A percentile compares a stretch with the other conserved stretches of the same genome.
These are phyloP conservation scores for Goffeauzyma gilvescens DNA, from an alignment of 768 basidiomycete genomes.

Conservation along the genomic window DNA sequence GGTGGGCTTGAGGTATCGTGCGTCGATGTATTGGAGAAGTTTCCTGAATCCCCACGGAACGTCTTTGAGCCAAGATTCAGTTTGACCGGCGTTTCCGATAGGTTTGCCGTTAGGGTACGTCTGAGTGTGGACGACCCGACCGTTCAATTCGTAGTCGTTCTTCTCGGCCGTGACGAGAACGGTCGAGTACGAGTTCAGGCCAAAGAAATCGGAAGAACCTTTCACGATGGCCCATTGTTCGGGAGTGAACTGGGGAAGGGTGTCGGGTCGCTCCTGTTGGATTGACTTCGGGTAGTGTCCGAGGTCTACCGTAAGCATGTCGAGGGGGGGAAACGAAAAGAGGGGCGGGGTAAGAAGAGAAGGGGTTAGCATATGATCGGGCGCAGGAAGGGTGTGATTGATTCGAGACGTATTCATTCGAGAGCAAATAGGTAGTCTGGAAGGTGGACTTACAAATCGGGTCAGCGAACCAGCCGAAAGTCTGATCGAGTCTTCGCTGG, in stretches of 20 bases:
- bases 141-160: not conserved
- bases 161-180: constrained; percentile 2
- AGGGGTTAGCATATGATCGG: too few relatives aligned
- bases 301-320: constrained; percentile 45
- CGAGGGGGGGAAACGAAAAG: too few relatives aligned
- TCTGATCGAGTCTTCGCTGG: constrained; percentile 52
- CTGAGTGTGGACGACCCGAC: not conserved
- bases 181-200: constrained; percentile 10
- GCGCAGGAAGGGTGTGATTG: too few relatives aligned
- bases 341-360: too few relatives aligned
- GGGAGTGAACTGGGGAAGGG: constrained; percentile 22
- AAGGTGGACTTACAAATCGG: constrained; percentile 31
- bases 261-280: constrained; percentile 19
- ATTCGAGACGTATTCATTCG: too few relatives aligned
- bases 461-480: constrained; percentile 38
- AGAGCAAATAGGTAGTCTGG: too few relatives aligned
- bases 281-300: constrained; percentile 44
- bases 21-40: constrained; percentile 9
- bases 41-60: constrained; percentile 16
- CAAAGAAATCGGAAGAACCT: constrained; percentile 25
- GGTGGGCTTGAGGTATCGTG: constrained; percentile 2
- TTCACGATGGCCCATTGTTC: constrained; percentile 24
- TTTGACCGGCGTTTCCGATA: constrained; percentile 3
- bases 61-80: not conserved
- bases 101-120: not conserved